Percentiles rank a stretch among this genome's conserved stretches.
These are phyloP conservation scores for Cucurbita moschata DNA, from an alignment of 306 rosid species.

Conservation along the genomic window DNA sequence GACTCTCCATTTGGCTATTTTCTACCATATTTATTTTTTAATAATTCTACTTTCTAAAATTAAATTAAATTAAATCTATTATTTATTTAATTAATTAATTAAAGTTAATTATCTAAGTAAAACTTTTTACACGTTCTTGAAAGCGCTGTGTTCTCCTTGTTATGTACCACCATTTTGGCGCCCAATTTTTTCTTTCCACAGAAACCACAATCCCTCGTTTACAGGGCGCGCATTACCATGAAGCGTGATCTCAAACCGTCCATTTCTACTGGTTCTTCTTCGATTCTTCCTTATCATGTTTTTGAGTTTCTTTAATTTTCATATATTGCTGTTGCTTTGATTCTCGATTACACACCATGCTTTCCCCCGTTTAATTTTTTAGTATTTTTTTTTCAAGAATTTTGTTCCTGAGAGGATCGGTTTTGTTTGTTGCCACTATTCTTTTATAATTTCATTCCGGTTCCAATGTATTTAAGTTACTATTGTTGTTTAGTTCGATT, in stretches of 20 bases:
- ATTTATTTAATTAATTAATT: too few species aligned
- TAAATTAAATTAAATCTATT: too few species aligned
- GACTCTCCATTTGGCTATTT: too few species aligned
- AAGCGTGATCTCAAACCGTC: neutral
- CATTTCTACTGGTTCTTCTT: neutral
- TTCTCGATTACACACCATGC: neutral
- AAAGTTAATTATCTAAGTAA: too few species aligned
- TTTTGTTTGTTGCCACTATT: neutral
- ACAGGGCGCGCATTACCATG: neutral
- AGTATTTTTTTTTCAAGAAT: neutral
- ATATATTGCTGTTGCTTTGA: neutral
- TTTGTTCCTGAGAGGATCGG: neutral
- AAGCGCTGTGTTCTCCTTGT: too few species aligned
- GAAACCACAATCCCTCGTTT: neutral
- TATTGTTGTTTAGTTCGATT: neutral
- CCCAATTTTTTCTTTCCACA: too few species aligned
- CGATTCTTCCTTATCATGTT: neutral
- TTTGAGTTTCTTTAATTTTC: neutral
- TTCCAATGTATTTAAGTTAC: neutral
- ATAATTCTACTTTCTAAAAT: too few species aligned
- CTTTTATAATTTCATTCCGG: neutral
- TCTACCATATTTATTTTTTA: too few species aligned
- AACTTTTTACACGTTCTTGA: too few species aligned
- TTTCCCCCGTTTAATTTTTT: neutral
- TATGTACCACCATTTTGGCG: too few species aligned